Conservation (phyloP, 352 stramenopile species). For the Aphanomyces astaci region DNA sequence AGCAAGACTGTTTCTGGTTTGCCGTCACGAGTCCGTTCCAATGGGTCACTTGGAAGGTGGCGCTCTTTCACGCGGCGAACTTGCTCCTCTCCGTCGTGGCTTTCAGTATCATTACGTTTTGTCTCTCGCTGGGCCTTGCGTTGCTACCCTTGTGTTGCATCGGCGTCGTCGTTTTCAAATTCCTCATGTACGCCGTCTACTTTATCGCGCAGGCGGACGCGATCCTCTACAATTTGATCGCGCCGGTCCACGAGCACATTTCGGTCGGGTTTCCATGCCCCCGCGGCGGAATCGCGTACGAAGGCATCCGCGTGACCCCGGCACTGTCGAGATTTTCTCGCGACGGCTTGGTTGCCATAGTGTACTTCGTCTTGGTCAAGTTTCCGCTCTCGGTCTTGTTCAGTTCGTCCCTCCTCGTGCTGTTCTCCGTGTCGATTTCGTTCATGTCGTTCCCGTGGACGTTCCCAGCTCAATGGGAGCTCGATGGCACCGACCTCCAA, state of each 20-base stretch:
- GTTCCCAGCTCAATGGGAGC: background rate
- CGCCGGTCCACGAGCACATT: conserved; percentile 32
- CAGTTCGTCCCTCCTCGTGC: background rate
- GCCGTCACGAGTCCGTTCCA: conserved; percentile 13
- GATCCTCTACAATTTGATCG: conserved; percentile 53
- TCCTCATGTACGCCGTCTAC: conserved; percentile 47
- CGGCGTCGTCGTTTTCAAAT: conserved; percentile 52
- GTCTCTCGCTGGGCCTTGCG: conserved; percentile 38
- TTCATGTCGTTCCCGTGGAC: conserved; percentile 1
- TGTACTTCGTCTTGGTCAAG: conserved; percentile 18
- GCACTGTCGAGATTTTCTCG: background rate
- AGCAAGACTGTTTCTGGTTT: background rate
- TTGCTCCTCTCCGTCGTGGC: conserved; percentile 36
- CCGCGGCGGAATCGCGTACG: background rate
- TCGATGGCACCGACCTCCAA: background rate
- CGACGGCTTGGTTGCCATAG: background rate
- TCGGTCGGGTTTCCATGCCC: background rate
- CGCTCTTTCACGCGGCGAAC: conserved; percentile 54
- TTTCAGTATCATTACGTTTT: conserved; percentile 47
- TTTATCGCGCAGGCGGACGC: conserved; percentile 47
- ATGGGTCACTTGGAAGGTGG: conserved; percentile 7
- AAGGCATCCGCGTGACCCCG: background rate
- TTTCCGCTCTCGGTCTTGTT: conserved; percentile 2
- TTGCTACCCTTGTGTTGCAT: conserved; percentile 60
- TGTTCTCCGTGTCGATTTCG: background rate